phyloP scores from a whole-genome alignment of 2,329 filamentous ascomycete genomes.

The Ambrosiella cleistominuta region DNA sequence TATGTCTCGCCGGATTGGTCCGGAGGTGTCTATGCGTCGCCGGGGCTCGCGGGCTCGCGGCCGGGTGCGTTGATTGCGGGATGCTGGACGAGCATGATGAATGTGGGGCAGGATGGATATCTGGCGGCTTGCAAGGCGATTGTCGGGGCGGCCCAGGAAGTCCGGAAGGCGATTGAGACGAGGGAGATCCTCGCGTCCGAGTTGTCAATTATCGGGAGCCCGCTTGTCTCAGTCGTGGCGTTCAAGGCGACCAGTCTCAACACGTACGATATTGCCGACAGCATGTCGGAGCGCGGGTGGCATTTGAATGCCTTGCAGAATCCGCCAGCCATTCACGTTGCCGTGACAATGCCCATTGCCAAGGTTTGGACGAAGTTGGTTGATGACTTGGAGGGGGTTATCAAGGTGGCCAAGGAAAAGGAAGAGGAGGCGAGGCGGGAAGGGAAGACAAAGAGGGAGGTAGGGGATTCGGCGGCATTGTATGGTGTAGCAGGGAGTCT shows the following conservation, averaged over 20 bases:
- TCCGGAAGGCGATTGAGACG: conserved; percentile 55
- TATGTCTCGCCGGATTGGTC: conserved; percentile 92
- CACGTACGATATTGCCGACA: conserved; percentile 88
- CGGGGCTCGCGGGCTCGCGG: conserved; percentile 76
- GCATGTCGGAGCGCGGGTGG: conserved; percentile 71
- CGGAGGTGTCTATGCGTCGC: conserved; percentile 88
- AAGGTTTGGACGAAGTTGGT: conserved; percentile 67
- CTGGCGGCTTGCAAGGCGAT: conserved; percentile 74
- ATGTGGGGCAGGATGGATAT: conserved; percentile 73
- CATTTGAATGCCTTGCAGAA: conserved; percentile 88
- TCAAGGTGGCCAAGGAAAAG: conserved; percentile 63
- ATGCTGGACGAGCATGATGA: conserved; percentile 88
- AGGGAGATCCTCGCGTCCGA: conserved; percentile 53
- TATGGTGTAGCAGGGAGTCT: conserved; percentile 91
- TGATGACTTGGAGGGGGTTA: conserved; percentile 47
- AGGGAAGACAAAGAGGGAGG: conserved; percentile 49
- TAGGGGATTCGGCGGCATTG: conserved; percentile 68
- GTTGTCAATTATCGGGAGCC: conserved; percentile 65
- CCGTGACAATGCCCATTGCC: conserved; percentile 74
- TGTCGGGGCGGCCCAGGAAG: conserved; percentile 69
- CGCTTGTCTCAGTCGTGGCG: conserved; percentile 77
- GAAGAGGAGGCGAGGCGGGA: conserved; percentile 54
- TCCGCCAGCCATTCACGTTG: conserved; percentile 83
- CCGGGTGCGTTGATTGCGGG: conserved; percentile 89
- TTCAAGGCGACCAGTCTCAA: conserved; percentile 73